Conservation (phyloP, 2,329 filamentous ascomycete genomes). For the Elsinoe australis region DNA sequence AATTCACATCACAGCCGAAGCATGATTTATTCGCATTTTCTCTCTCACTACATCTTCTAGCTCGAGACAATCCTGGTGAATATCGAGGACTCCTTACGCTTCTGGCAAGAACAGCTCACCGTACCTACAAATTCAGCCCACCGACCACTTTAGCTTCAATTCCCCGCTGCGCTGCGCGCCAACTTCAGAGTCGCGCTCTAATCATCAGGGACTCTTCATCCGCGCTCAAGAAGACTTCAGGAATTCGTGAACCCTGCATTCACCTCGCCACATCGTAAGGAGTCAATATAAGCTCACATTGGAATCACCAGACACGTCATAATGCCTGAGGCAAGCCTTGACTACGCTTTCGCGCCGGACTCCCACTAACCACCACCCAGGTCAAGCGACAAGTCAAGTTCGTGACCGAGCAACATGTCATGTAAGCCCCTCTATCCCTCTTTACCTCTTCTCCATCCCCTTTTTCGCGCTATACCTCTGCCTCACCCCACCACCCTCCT, state of each 20-base stretch:
- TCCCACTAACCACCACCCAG: conserved; percentile 34
- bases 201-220: too few relatives aligned
- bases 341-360: too few relatives aligned
- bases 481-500: conserved; percentile 17
- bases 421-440: conserved; percentile 60
- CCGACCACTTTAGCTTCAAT: not conserved
- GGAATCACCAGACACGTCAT: conserved; percentile 4
- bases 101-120: not conserved
- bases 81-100: too few relatives aligned
- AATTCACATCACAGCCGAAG: too few relatives aligned
- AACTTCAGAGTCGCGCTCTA: not conserved
- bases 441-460: too few relatives aligned
- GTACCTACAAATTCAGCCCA: not conserved
- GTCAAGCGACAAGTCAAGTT: conserved; percentile 84
- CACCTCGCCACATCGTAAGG: not conserved
- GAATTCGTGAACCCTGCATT: not conserved
- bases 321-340: conserved; percentile 36
- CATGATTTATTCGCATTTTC: too few relatives aligned
- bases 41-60: too few relatives aligned
- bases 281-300: not conserved
- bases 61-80: too few relatives aligned
- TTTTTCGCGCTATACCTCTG: too few relatives aligned
- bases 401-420: conserved; percentile 81
- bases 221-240: not conserved
- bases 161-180: conserved; percentile 3